Conservation (phyloP, 169 alveolate species). For the Theileria annulata region DNA sequence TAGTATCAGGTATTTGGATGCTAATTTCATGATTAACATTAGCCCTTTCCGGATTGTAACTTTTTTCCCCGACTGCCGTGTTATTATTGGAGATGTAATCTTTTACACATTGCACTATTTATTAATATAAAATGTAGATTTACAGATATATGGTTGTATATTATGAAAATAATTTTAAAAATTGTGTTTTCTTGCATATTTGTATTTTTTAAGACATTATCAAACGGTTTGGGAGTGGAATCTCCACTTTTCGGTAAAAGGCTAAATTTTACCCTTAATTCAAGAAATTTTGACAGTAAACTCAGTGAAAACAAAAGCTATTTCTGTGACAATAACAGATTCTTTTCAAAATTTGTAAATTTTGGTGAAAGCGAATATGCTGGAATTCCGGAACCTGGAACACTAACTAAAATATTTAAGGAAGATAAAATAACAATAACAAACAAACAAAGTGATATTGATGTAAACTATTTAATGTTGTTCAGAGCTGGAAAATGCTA, state of each 20-base stretch:
- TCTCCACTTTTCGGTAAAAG: background rate
- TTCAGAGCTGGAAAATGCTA: constrained; percentile 27
- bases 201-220: constrained; percentile 1
- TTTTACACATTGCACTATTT: background rate
- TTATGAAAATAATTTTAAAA: background rate
- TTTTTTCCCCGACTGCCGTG: background rate
- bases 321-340: background rate
- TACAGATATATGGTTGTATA: background rate
- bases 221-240: constrained; percentile 3
- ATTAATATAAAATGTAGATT: background rate
- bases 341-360: background rate
- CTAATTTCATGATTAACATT: background rate
- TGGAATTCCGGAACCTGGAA: background rate
- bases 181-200: background rate
- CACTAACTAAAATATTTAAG: background rate
- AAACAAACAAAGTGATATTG: constrained; percentile 31
- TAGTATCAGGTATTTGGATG: constrained; percentile 39
- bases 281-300: background rate
- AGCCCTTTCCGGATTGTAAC: constrained; percentile 7
- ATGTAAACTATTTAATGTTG: constrained; percentile 24
- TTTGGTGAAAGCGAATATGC: background rate
- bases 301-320: background rate
- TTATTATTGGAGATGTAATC: background rate
- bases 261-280: constrained; percentile 1
- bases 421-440: constrained; percentile 36